Evolutionary conservation across 2,329 filamentous ascomycete genomes (phyloP).

Genomic region (Colletotrichum cuscutae): DNA sequence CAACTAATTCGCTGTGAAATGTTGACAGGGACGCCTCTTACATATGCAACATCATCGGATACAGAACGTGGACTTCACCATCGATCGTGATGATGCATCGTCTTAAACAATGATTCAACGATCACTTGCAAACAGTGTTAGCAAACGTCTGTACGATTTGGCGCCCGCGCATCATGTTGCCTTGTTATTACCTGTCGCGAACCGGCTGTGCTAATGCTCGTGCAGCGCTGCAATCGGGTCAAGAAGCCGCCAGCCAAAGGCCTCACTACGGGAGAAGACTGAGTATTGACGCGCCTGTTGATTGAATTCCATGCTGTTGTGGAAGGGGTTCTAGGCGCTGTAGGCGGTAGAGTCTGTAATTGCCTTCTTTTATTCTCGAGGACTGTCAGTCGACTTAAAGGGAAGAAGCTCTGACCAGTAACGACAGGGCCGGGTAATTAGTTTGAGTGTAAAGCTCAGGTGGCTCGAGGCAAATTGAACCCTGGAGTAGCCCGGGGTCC

Average conservation of each 20-base stretch:
- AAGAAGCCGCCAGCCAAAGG: background rate
- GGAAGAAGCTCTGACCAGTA: slow-evolving; percentile 7
- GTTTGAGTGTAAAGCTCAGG: slow-evolving; percentile 18
- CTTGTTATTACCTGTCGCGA: background rate
- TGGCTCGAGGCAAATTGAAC: slow-evolving; percentile 20
- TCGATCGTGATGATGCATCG: background rate
- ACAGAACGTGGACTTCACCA: background rate
- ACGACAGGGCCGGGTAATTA: slow-evolving; percentile 23
- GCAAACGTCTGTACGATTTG: background rate
- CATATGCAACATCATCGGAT: background rate
- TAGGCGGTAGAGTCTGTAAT: background rate
- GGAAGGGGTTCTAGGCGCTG: background rate
- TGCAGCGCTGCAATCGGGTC: background rate
- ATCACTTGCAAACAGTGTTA: background rate
- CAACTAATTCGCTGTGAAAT: background rate
- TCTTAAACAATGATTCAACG: background rate
- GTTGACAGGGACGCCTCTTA: background rate
- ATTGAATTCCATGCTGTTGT: background rate
- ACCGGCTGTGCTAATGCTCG: background rate
- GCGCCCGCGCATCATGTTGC: background rate
- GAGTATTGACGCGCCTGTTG: background rate
- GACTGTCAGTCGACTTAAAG: background rate
- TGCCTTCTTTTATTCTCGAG: background rate
- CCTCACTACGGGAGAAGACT: background rate
- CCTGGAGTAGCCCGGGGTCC: background rate